Evolutionary conservation across 2,329 filamentous ascomycete species (phyloP).

Genomic region (Xylaria sp.): DNA sequence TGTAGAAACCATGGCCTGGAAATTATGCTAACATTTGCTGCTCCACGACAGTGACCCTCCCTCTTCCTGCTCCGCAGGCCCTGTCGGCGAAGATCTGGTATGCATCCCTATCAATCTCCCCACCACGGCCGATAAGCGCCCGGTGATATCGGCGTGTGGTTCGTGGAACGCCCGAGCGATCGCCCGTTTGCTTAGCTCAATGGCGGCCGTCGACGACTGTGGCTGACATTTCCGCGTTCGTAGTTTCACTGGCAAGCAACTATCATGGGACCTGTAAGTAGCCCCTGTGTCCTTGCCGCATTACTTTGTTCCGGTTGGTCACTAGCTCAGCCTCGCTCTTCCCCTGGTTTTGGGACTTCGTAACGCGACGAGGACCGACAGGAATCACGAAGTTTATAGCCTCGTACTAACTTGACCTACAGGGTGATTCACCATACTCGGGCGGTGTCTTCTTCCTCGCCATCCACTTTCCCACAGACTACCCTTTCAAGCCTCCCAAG

Average conservation of each 20-base stretch:
- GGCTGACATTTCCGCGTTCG: slow-evolving; percentile 48
- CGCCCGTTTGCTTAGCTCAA: background rate
- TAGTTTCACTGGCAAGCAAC: slow-evolving; percentile 99
- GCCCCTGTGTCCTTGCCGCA: slow-evolving; percentile 37
- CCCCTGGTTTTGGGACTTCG: background rate
- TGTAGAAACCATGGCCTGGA: slow-evolving; percentile 20
- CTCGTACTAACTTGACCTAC: slow-evolving; percentile 34
- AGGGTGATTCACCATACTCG: slow-evolving; percentile 97
- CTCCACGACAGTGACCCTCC: slow-evolving; percentile 81
- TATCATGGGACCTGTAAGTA: slow-evolving; percentile 97
- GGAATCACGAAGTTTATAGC: background rate
- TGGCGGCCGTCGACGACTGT: slow-evolving; percentile 12
- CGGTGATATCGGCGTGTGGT: slow-evolving; percentile 32
- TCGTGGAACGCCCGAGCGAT: slow-evolving; percentile 43
- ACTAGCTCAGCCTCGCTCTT: background rate
- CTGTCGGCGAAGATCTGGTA: slow-evolving; percentile 98
- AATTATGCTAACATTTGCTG: slow-evolving; percentile 30
- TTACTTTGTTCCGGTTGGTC: slow-evolving; percentile 8
- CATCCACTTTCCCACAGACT: slow-evolving; percentile 99
- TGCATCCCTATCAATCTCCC: slow-evolving; percentile 46
- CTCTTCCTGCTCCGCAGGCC: slow-evolving; percentile 97
- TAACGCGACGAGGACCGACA: background rate
- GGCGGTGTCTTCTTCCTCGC: slow-evolving; percentile 98
- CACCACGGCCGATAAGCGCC: slow-evolving; percentile 45
- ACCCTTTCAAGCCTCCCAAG: slow-evolving; percentile 99